phyloP scores from a whole-genome alignment of 1,284 basidiomycete species.

The Fistulina hepatica region DNA sequence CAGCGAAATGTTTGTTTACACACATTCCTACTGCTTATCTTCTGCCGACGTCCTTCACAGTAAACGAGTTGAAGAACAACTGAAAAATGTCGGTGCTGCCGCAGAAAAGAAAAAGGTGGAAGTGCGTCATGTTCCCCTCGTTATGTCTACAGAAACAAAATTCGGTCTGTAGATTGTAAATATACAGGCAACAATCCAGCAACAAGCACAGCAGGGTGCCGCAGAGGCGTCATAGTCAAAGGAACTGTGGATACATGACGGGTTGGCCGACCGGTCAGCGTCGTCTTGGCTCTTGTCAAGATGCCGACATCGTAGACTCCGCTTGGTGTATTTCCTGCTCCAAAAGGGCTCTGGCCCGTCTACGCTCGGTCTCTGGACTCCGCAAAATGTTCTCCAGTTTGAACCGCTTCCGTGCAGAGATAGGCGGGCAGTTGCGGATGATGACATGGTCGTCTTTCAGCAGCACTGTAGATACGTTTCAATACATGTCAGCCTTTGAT shows the following conservation, averaged over 20 bases:
- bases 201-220: constrained; percentile 23
- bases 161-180: constrained; percentile 42
- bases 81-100: constrained; percentile 66
- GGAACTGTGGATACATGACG: too few species aligned
- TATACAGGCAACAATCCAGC: constrained; percentile 48
- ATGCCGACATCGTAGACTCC: too few species aligned
- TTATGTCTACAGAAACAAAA: constrained; percentile 7
- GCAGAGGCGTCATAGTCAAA: background rate
- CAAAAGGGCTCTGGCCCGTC: too few species aligned
- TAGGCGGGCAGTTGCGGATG: constrained; percentile 69
- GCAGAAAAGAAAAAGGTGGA: constrained; percentile 73
- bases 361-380: constrained; percentile 56
- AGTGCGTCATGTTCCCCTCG: constrained; percentile 33
- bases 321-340: too few species aligned
- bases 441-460: constrained; percentile 56
- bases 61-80: constrained; percentile 68
- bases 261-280: too few species aligned
- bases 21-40: constrained; percentile 2
- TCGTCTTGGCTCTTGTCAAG: too few species aligned
- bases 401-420: constrained; percentile 69
- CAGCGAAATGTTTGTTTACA: constrained; percentile 69
- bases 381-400: constrained; percentile 51
- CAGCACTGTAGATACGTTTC: constrained; percentile 32
- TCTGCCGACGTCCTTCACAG: constrained; percentile 29
- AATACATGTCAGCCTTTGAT: too few species aligned